phyloP scores from a whole-genome alignment of 2,329 filamentous ascomycete species.

The Lasiodiplodia hormozganensis region DNA sequence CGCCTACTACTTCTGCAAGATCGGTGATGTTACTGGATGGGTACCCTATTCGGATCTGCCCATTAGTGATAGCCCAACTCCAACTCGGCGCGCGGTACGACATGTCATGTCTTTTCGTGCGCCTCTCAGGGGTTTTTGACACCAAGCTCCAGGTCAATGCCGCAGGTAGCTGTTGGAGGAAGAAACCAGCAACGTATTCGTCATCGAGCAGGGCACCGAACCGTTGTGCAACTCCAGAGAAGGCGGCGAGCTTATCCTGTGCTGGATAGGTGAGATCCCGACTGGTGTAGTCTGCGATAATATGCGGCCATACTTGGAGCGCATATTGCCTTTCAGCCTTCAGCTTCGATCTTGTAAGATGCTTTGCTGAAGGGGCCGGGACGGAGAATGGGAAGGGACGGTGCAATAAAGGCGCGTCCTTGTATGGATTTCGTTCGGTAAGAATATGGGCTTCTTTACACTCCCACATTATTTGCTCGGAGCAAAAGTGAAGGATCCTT shows the following conservation, averaged over 20 bases:
- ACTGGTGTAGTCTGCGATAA: neutral
- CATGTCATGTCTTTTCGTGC: neutral
- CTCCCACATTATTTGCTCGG: neutral
- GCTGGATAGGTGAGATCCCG: neutral
- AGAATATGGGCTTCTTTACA: neutral
- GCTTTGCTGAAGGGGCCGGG: neutral
- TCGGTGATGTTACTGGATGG: too few species aligned
- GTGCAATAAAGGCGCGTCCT: too few species aligned
- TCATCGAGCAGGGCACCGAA: neutral
- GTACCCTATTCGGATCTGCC: too few species aligned
- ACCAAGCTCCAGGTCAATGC: neutral
- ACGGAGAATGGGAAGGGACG: neutral
- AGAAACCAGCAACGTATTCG: constrained; percentile 11
- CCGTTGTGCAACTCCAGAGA: neutral
- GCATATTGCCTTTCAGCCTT: neutral
- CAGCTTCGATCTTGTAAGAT: neutral
- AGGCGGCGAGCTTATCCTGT: constrained; percentile 5
- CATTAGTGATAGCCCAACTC: constrained; percentile 10
- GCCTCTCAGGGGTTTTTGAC: neutral
- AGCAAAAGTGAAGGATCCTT: neutral
- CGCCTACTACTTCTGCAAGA: neutral
- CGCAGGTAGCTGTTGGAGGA: neutral
- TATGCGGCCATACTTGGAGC: neutral
- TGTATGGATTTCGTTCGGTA: neutral
- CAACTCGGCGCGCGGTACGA: constrained; percentile 6